Base-by-base conservation (phyloP, 208 protist species). In the Acanthamoeba royreba region DNA sequence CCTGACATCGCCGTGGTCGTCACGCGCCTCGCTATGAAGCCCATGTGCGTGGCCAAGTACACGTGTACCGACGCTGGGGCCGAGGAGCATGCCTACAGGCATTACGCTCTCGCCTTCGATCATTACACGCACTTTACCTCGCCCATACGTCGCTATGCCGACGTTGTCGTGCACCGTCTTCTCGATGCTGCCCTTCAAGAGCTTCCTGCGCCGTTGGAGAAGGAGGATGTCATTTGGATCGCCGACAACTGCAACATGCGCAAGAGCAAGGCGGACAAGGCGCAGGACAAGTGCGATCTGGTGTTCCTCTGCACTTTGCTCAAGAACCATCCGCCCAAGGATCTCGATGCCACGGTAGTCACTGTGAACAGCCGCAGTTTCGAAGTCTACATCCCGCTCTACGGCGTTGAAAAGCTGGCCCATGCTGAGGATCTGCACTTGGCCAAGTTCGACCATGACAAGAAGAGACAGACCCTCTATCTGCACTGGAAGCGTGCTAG, bases 101-200 rank as follows among this genome's bases (percentile, higher is more conserved):
- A 99, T 92, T 99, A 98, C 94, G 98, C 98, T 31, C 94, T 99
- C 8, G 96, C 96, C 22, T 63, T 97, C 0, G 92, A 94, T 7
- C 93, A 98, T 46, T 99, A 99, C 96, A 99, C 98, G 28, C 98
- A 99, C 93, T 99, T 99, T 85, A 99, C 98, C 4, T 99, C 98
- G 25, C 98, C 98, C 31, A 99, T 99, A 79, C 94, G 98, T 22
- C 92, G 98, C 47, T 98, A 98, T 92, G 93, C 97, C 5, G 98
- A 99, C 96, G 89, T 98, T 17, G 77, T 99, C 31, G 98, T 99
- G 13, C 98, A 99, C 95, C 92, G 98, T n/a, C 90, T 98, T n/a
- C 93, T 99, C 7, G 90, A 95, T 17, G 63, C 96, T 35, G 53
- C 43, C 49, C 61, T 93, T 9, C 42, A 93, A 42, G 61, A 31